Conservation (phyloP, 169 alveolate species). For the Eimeria falciformis region DNA sequence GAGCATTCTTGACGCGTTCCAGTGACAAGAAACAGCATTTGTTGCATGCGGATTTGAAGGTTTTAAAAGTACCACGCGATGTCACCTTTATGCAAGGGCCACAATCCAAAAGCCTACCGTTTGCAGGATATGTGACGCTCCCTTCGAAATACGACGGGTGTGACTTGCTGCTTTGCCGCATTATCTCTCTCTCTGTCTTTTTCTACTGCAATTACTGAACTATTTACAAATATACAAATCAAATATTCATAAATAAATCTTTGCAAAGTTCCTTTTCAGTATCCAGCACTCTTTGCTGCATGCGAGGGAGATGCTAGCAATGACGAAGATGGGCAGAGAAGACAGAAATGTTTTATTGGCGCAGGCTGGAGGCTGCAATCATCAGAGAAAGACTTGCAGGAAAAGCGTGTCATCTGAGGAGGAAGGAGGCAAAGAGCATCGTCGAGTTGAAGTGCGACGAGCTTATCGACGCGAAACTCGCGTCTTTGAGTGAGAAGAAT, state of each 20-base stretch:
- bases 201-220: too few species aligned
- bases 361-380: slow-evolving; percentile 8
- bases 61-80: neutral
- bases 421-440: slow-evolving; percentile 6
- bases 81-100: neutral
- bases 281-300: too few species aligned
- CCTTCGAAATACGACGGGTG: slow-evolving; percentile 32
- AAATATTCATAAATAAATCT: too few species aligned
- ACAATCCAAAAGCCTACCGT: neutral
- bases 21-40: slow-evolving; percentile 14
- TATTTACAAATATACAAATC: too few species aligned
- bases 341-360: neutral
- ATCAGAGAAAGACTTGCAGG: slow-evolving; percentile 7
- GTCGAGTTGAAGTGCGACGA: slow-evolving; percentile 4
- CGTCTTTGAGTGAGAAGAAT: neutral
- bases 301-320: too few species aligned
- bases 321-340: too few species aligned
- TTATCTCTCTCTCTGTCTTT: too few species aligned
- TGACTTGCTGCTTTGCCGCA: too few species aligned
- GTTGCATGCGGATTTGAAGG: slow-evolving; percentile 24
- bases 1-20: neutral
- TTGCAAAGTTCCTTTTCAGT: too few species aligned
- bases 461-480: slow-evolving; percentile 9
- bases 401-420: neutral
- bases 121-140: slow-evolving; percentile 14